phyloP scores from a whole-genome alignment of 192 early-diverging fungal species.

The Coemansia reversa region DNA sequence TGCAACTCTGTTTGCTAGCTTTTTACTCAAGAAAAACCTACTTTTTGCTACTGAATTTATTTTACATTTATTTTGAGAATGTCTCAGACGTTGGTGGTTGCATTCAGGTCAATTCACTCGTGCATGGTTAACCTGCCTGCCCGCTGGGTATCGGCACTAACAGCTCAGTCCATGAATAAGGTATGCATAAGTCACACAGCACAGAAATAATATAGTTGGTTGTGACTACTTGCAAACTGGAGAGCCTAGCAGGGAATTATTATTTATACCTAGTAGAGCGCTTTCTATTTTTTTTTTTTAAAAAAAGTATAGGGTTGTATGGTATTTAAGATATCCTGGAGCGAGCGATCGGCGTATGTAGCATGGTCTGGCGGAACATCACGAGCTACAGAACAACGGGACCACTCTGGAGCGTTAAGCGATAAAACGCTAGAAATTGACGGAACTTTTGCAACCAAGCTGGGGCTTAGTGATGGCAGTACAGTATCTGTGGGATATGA shows the following conservation, averaged over 20 bases:
- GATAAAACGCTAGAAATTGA: constrained; percentile 65
- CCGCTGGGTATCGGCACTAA: constrained; percentile 70
- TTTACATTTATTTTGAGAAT: constrained; percentile 31
- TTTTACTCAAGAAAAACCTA: not conserved
- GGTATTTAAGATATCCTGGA: constrained; percentile 39
- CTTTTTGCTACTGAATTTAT: not conserved
- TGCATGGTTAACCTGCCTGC: constrained; percentile 75
- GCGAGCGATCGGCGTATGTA: constrained; percentile 19
- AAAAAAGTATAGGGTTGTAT: constrained; percentile 32
- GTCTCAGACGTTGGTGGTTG: constrained; percentile 64
- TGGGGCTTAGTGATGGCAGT: constrained; percentile 64
- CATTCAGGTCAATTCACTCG: constrained; percentile 61
- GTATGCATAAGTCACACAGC: constrained; percentile 30
- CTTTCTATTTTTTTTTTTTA: too few species aligned
- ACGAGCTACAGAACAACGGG: constrained; percentile 13
- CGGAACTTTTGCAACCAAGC: constrained; percentile 61
- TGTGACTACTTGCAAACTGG: too few species aligned
- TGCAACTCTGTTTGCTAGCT: not conserved
- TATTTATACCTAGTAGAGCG: too few species aligned
- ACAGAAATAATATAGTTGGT: too few species aligned
- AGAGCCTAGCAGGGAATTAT: too few species aligned
- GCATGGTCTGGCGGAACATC: constrained; percentile 48
- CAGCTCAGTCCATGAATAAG: constrained; percentile 60
- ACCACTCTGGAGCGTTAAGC: constrained; percentile 11
- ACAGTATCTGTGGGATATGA: constrained; percentile 64